Conservation (phyloP, 2,329 filamentous ascomycete genomes). For the Gaeumannomyces sp. region DNA sequence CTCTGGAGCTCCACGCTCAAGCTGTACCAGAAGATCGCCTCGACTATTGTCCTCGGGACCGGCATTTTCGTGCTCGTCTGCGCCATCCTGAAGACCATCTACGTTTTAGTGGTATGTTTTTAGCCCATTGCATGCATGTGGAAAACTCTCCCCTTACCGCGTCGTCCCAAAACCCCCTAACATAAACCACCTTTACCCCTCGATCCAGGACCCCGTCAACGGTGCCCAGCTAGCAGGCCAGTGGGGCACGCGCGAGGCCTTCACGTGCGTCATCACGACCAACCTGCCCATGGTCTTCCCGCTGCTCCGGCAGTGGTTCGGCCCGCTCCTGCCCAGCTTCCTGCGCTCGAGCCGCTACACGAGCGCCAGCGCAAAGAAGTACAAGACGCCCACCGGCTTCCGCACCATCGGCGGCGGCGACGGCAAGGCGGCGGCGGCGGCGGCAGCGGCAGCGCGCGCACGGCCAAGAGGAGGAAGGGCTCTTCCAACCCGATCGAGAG, state of each 20-base stretch:
- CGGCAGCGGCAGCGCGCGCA: constrained; percentile 11
- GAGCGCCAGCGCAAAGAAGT: constrained; percentile 19
- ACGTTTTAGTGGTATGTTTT: constrained; percentile 24
- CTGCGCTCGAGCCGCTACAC: constrained; percentile 28
- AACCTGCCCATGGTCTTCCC: constrained; percentile 36
- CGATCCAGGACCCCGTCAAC: constrained; percentile 23
- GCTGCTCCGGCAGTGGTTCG: constrained; percentile 31
- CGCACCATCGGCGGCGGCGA: constrained; percentile 35
- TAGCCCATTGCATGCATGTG: neutral
- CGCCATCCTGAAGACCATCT: constrained; percentile 28
- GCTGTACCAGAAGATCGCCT: constrained; percentile 27
- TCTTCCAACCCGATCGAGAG: constrained; percentile 22
- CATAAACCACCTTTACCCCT: neutral
- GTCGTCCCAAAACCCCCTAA: constrained; percentile 4
- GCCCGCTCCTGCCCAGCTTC: constrained; percentile 29
- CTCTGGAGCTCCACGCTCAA: constrained; percentile 26
- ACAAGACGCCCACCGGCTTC: constrained; percentile 30
- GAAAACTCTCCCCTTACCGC: neutral
- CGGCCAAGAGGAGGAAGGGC: constrained; percentile 15
- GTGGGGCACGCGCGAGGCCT: constrained; percentile 32
- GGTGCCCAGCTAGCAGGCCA: constrained; percentile 27
- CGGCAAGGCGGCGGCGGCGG: constrained; percentile 31
- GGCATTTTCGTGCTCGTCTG: constrained; percentile 30
- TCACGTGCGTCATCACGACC: constrained; percentile 32
- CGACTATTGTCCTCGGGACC: constrained; percentile 27